Percentiles rank a stretch among this genome's conserved stretches.
Evolutionary conservation across 805 yeast genomes (phyloP).

Genomic region (Myxozyma geophila): DNA sequence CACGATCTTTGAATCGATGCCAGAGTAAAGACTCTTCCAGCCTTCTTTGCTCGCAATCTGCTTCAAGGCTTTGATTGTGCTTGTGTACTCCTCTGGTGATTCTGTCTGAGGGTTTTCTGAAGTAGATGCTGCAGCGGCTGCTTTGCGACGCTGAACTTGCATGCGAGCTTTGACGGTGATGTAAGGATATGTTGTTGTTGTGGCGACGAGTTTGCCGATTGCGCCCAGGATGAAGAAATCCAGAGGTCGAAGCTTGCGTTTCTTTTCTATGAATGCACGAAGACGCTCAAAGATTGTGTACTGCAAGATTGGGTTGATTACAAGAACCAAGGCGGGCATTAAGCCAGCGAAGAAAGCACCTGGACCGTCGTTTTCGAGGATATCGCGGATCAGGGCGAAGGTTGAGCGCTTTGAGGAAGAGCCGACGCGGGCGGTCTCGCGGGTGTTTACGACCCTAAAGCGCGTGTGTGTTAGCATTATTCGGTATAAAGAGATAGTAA

Average conservation of each 20-base stretch:
- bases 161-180: slow-evolving; percentile 86
- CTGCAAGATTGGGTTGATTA: slow-evolving; percentile 86
- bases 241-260: slow-evolving; percentile 60
- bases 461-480: neutral
- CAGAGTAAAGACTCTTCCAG: slow-evolving; percentile 74
- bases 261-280: slow-evolving; percentile 64
- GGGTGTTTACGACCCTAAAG: slow-evolving; percentile 68
- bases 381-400: slow-evolving; percentile 61
- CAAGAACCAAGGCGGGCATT: slow-evolving; percentile 83
- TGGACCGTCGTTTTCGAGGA: slow-evolving; percentile 72
- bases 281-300: slow-evolving; percentile 90
- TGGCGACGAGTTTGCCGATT: slow-evolving; percentile 85
- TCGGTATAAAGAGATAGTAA: neutral
- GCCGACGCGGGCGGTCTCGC: slow-evolving; percentile 66
- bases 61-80: slow-evolving; percentile 48
- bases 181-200: slow-evolving; percentile 86
- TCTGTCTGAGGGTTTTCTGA: neutral
- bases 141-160: slow-evolving; percentile 53
- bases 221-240: slow-evolving; percentile 91
- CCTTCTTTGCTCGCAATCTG: slow-evolving; percentile 74
- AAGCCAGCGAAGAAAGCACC: slow-evolving; percentile 80
- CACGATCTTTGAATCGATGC: slow-evolving; percentile 74
- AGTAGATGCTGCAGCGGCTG: slow-evolving; percentile 50
- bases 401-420: slow-evolving; percentile 50
- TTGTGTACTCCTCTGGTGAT: slow-evolving; percentile 14